phyloP scores from a whole-genome alignment of 768 basidiomycete genomes.

The Boletus rex-veris region DNA sequence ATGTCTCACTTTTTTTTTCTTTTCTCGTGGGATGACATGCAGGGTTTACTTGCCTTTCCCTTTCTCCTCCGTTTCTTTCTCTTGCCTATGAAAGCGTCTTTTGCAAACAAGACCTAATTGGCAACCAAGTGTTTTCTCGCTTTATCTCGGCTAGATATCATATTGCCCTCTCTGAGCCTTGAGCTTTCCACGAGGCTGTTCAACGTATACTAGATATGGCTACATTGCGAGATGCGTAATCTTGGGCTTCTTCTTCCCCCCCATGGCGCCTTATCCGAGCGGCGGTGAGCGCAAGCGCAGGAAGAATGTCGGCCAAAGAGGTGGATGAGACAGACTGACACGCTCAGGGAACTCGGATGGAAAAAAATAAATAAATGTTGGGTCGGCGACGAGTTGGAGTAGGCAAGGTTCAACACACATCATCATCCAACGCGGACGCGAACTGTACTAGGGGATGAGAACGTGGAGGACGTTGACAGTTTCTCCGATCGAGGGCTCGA shows the following conservation, averaged over 20 bases:
- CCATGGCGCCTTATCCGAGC: not conserved
- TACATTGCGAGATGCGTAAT: conserved; percentile 17
- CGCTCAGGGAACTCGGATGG: conserved; percentile 4
- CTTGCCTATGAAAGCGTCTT: too few relatives aligned
- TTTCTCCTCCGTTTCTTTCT: not conserved
- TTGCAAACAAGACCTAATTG: too few relatives aligned
- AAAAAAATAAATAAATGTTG: too few relatives aligned
- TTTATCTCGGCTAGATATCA: conserved; percentile 29
- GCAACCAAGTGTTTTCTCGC: too few relatives aligned
- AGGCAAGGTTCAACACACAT: too few relatives aligned
- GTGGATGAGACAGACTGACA: conserved; percentile 3
- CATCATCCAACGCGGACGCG: too few relatives aligned
- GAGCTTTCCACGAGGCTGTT: conserved; percentile 29
- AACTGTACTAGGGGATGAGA: too few relatives aligned
- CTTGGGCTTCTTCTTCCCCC: not conserved
- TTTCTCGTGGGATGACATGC: not conserved
- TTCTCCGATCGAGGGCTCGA: too few relatives aligned
- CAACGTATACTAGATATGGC: conserved; percentile 17
- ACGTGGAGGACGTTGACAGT: too few relatives aligned
- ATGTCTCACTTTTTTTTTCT: too few relatives aligned
- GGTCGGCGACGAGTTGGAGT: too few relatives aligned
- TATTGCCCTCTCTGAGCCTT: conserved; percentile 11
- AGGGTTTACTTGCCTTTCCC: not conserved
- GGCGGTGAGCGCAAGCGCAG: not conserved
- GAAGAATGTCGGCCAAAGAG: not conserved